Base-by-base conservation (phyloP, 306 rosid genomes). In the Fragaria vesca region DNA sequence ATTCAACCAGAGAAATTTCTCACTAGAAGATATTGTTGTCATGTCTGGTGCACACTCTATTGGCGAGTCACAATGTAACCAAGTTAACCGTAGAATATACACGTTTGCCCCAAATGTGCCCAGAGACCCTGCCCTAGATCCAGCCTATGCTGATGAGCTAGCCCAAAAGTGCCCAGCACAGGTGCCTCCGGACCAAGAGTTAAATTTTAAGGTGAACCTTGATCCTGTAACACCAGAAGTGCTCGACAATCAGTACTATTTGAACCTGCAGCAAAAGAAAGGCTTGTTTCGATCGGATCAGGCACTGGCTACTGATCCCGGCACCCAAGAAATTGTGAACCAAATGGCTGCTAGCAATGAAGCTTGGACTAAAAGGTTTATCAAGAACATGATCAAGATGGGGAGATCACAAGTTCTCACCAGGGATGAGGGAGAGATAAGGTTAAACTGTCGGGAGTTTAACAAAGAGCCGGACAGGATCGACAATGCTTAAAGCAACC, bases 11-110 rank as follows among this genome's bases (percentile, higher is more conserved):
- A 91, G 83, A 66, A 90, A 87, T 1, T 76, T 90, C 79, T 73
- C 4, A 8, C 0, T 42, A 0, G 93, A 87, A 46, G 93, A 93
- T 12, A 36, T 86, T 90, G 93, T 91, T 42, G 66, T 78, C n/a
- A 45, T 91, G 9, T 8, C 60, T 0, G 95, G 95, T 16, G 91
- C 89, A 15, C 98, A 93, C 78, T 91, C 97, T 0, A 24, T 90
- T 16, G 97, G 98, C 1, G 2, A n/a, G 1, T 66, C 79, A 36
- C 92, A 82, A 43, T 91, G 96, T n/a, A 75, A 17, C 0, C 0
- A 50, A 12, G 76, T 93, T 52, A 60, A 73, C 13, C 54, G 82
- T 21, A 86, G 97, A 32, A 9, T 81, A 0, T 48, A 66, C 21
- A 78, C 81, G 52, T 85, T 54, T 78, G 34, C n/a, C 55, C 21